phyloP scores from a whole-genome alignment of 108 stramenopile species.

The Nitzschia putrida region DNA sequence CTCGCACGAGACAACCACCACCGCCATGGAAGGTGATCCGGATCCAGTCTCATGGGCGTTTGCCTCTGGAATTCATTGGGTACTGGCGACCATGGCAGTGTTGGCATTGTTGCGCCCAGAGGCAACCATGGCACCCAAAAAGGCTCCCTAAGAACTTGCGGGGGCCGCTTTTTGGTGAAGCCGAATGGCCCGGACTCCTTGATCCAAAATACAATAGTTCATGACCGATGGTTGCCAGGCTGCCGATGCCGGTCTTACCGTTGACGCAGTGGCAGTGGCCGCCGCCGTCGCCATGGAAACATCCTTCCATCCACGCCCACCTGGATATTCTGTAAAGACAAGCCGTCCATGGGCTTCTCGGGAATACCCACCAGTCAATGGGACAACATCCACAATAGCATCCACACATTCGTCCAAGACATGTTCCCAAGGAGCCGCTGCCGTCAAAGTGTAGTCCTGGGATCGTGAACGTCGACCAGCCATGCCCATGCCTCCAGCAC shows the following conservation, averaged over 20 bases:
- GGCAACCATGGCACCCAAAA: neutral
- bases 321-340: slow-evolving; percentile 44
- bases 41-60: slow-evolving; percentile 67
- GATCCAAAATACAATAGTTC: slow-evolving; percentile 49
- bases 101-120: slow-evolving; percentile 32
- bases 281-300: neutral
- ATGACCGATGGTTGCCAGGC: slow-evolving; percentile 36
- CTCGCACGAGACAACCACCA: neutral
- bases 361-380: slow-evolving; percentile 73
- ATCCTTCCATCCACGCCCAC: slow-evolving; percentile 33
- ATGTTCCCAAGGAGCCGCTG: slow-evolving; percentile 54
- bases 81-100: slow-evolving; percentile 37
- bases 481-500: slow-evolving; percentile 46
- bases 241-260: neutral
- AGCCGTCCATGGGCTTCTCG: slow-evolving; percentile 80
- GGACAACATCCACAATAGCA: slow-evolving; percentile 79
- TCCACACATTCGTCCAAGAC: slow-evolving; percentile 66
- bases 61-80: slow-evolving; percentile 63
- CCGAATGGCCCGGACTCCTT: slow-evolving; percentile 41
- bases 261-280: neutral
- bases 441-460: slow-evolving; percentile 10
- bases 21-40: slow-evolving; percentile 70
- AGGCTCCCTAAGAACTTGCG: neutral
- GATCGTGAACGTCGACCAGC: neutral
- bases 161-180: slow-evolving; percentile 18